Evolutionary conservation across 2,329 filamentous ascomycete species (phyloP), one percentile per base, ranked within the genome.

Genomic region (Calonectria honghensis): DNA sequence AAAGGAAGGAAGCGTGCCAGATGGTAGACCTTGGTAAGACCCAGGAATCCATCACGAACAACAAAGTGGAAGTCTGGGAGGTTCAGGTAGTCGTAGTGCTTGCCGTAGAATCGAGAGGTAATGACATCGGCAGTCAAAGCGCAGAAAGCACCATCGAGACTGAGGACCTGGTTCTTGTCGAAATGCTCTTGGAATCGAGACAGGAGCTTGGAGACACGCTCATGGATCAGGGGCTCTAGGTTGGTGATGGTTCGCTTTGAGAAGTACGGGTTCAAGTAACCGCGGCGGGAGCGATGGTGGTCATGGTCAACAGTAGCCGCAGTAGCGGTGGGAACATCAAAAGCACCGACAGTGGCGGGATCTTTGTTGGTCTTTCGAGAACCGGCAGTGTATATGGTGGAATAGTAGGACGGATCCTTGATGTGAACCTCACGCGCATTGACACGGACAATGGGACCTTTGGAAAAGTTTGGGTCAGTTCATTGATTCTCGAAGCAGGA

Each of bases 361-460:
- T 54, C 51, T 54, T 54, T 54, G 51, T 54, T 54, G 29, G 51
- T 54, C 51, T 54, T 54, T 31, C 51, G 51, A 54, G 51, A 32
- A 54, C 51, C 51, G 29, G 51, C 51, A 54, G 51, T 54, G 51
- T 54, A 54, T 20, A 54, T 54, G 51, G 51, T 54, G 51, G 51
- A 54, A 32, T 54, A 54, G 51, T 54, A 54, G 51, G 51, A 54
- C 27, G 51, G 20, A 54, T 54, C 51, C 51, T 54, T 54, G 51
- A 54, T 54, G 51, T 54, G 51, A 54, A 54, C 51, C 51, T 54
- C 51, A 54, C 51, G 51, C 51, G 51, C 51, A 54, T 54, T 54
- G 51, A 54, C 51, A n/a, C 51, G 51, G 51, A 54, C 51, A 54
- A 54, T 54, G 29, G 51, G 51, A 32, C 51, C 51, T 54, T 54